These are phyloP conservation scores for Zymoseptoria pseudotritici DNA, from an alignment of 2,329 filamentous ascomycete genomes.

Conservation along the genomic window DNA sequence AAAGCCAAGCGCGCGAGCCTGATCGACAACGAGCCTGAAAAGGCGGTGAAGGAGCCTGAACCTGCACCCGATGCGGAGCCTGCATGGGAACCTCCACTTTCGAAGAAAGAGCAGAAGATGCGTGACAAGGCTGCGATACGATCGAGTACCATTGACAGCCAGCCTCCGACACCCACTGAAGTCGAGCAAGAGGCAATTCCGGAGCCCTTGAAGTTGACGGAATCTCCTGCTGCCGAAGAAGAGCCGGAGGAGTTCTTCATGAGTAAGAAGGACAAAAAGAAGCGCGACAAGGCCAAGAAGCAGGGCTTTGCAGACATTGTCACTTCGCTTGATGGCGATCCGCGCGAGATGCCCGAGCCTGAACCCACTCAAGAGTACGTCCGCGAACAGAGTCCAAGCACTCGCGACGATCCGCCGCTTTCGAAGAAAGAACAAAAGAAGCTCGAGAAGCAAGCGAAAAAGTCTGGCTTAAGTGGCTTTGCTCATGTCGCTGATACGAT, in stretches of 20 bases:
- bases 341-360: conserved; percentile 3
- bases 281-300: conserved; percentile 35
- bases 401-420: conserved; percentile 6
- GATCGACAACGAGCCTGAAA: conserved; percentile 9
- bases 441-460: conserved; percentile 14
- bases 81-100: conserved; percentile 26
- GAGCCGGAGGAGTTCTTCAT: conserved; percentile 26
- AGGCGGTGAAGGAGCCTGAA: conserved; percentile 4
- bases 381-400: conserved; percentile 2
- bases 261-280: conserved; percentile 33
- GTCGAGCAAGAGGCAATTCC: conserved; percentile 2
- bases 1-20: conserved; percentile 29
- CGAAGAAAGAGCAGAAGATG: conserved; percentile 24
- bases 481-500: conserved; percentile 24
- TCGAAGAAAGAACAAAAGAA: conserved; percentile 23
- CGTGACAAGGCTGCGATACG: conserved; percentile 11
- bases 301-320: conserved; percentile 13
- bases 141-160: background rate
- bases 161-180: conserved; percentile 6
- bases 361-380: background rate
- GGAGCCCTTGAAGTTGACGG: background rate
- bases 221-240: conserved; percentile 3
- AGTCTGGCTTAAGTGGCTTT: conserved; percentile 13
- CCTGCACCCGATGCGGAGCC: background rate
- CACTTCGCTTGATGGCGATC: conserved; percentile 2